Evolutionary conservation across 1,284 basidiomycete genomes (phyloP), one percentile per base, ranked within the genome.

Genomic region (Phellinidium pouzarii): DNA sequence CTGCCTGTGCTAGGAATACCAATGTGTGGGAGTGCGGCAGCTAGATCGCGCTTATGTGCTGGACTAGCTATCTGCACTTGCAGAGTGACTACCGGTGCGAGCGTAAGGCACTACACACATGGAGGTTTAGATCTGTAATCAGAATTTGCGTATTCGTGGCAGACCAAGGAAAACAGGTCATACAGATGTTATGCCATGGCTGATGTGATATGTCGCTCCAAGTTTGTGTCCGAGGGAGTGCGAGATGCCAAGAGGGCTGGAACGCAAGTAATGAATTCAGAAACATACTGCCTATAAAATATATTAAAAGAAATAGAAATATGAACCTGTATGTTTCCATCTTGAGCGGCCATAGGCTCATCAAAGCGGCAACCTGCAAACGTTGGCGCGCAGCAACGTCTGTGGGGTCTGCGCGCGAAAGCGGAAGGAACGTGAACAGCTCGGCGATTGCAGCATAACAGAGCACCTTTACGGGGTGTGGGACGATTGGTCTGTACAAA

Each of bases 111-210:
- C 84, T 85, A 58, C 20, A 17, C 11, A 5, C 29, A 7, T 12
- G n/a, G 44, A 36, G 29, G 31, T 12, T 27, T 25, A 3, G n/a
- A n/a, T n/a, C n/a, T n/a, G n/a, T n/a, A n/a, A n/a, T n/a, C n/a
- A n/a, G n/a, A n/a, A n/a, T n/a, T n/a, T n/a, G n/a, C n/a, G n/a
- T n/a, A n/a, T n/a, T n/a, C 25, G 42, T 36, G 34, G 36, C 2
- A 3, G 29, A 40, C 54, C 37, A 27, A 7, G 27, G 26, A n/a
- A 17, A 50, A 41, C 3, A 26, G 38, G 5, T 64, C 77, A 64
- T 58, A 84, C 84, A 20, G 86, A 88, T 4, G 89, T 91, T 59
- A 90, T 86, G 3, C 89, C 89, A 64, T 92, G 89, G 8, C 83
- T 80, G 54, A 92, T 91, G 48, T 72, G 68, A 63, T 91, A 92